A percentile compares a stretch with the other conserved stretches of the same genome.
phyloP scores from a whole-genome alignment of 108 stramenopile genomes.

The Mediolabrus comicus region DNA sequence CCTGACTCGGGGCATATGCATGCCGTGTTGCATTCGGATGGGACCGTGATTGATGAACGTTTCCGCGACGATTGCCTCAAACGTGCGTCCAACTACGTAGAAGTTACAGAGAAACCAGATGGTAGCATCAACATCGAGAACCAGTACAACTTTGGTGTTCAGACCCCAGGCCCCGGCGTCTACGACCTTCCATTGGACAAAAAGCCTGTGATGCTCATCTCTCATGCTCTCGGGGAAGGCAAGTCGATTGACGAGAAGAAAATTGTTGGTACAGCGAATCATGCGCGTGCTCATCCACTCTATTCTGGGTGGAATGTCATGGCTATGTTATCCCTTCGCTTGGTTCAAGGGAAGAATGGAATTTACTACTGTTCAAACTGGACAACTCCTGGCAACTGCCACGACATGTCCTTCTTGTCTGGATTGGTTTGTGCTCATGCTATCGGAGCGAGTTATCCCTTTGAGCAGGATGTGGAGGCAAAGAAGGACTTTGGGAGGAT shows the following conservation, averaged over 20 bases:
- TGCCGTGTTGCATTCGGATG: constrained; percentile 54
- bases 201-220: constrained; percentile 64
- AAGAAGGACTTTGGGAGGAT: constrained; percentile 54
- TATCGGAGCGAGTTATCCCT: constrained; percentile 55
- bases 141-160: constrained; percentile 62
- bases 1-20: constrained; percentile 63
- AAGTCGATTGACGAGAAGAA: constrained; percentile 48
- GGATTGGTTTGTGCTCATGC: constrained; percentile 58
- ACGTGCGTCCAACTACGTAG: constrained; percentile 54
- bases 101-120: constrained; percentile 49
- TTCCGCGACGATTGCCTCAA: constrained; percentile 46
- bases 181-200: constrained; percentile 54
- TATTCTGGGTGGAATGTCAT: constrained; percentile 64
- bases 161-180: constrained; percentile 56
- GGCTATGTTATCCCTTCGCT: constrained; percentile 53
- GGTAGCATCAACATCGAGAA: constrained; percentile 59
- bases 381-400: constrained; percentile 66
- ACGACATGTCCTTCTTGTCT: constrained; percentile 58
- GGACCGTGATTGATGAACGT: constrained; percentile 47
- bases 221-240: constrained; percentile 56
- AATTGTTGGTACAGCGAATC: constrained; percentile 52
- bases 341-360: constrained; percentile 51
- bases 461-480: constrained; percentile 44
- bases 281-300: constrained; percentile 58
- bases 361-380: constrained; percentile 63